Conservation (phyloP, 1,284 basidiomycete genomes). For the Inonotus obliquus region DNA sequence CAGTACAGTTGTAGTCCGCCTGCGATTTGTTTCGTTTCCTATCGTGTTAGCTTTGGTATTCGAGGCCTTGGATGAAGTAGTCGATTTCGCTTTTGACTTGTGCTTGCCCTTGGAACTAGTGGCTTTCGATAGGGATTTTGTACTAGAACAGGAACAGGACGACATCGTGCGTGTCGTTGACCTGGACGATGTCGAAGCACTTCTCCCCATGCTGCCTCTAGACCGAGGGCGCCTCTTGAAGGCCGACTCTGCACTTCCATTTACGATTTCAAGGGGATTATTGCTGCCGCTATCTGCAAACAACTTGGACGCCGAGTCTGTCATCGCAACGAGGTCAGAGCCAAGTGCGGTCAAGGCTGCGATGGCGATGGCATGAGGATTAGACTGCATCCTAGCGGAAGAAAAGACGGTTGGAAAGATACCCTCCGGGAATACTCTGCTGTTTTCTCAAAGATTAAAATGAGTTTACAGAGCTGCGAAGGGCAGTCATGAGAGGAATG, state of each 20-base stretch:
- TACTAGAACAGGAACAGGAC: not conserved
- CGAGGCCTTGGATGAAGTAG: not conserved
- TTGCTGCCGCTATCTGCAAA: not conserved
- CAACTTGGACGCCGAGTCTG: not conserved
- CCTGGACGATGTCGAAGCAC: not conserved
- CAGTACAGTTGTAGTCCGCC: not conserved
- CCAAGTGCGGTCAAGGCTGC: conserved; percentile 5
- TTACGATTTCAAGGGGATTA: not conserved
- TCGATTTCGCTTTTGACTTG: not conserved
- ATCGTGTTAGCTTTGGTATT: not conserved
- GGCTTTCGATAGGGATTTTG: not conserved
- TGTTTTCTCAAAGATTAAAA: not conserved
- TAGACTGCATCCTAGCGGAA: not conserved
- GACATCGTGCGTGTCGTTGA: not conserved
- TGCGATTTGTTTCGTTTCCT: not conserved
- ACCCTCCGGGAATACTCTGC: not conserved
- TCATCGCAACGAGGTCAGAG: not conserved
- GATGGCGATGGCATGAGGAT: not conserved
- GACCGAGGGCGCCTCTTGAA: not conserved
- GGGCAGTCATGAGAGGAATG: not conserved
- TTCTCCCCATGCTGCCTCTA: not conserved
- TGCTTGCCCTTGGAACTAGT: not conserved
- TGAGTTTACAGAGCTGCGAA: not conserved
- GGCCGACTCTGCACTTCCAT: not conserved
- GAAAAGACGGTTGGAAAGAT: not conserved